Evolutionary conservation across 805 yeast species (phyloP), one percentile per base, ranked within the genome.

Genomic region (Starmerella apis): DNA sequence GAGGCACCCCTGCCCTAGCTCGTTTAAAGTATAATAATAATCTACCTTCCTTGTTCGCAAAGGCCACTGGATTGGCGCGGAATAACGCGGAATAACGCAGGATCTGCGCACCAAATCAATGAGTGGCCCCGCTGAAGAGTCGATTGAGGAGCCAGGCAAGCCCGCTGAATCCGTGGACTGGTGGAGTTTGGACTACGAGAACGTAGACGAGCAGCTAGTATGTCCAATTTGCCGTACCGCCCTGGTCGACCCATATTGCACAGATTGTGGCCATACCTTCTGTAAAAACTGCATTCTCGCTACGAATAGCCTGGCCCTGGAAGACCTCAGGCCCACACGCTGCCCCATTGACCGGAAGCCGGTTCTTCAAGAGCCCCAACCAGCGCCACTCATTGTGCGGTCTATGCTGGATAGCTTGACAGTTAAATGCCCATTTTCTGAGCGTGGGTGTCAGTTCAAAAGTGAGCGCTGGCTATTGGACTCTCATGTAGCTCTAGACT

Each of bases 151-250:
- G 23, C 44, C 52, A 1, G 55, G 55, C 2, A 31, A 13, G 8
- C 25, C 45, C 9, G 50, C 43, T 2, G 54, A 50, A 38, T 20
- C 47, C 16, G 50, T 63, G 14, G 67, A 64, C 54, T 56, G 60
- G 57, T 58, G 64, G 63, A 44, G 52, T 16, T 50, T 64, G 35
- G 59, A 59, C 10, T 64, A 64, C 47, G 57, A 49, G 16, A 48
- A 44, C 4, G 37, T 45, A 14, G 55, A 54, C 39, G 63, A 63
- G 36, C 64, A 63, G 44, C 59, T 64, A 20, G 43, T 55, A 7
- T 75, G 87, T 56, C 85, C 86, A 3, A 76, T 81, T n/a, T 81
- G 87, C 62, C 80, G 77, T 52, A 73, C 74, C 35, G 83, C 83
- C 4, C 75, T 81, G 54, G 69, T 78, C 7, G 70, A 70, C 31